Evolutionary conservation across 2,329 filamentous ascomycete genomes (phyloP).

Genomic region (Colletotrichum orbiculare): DNA sequence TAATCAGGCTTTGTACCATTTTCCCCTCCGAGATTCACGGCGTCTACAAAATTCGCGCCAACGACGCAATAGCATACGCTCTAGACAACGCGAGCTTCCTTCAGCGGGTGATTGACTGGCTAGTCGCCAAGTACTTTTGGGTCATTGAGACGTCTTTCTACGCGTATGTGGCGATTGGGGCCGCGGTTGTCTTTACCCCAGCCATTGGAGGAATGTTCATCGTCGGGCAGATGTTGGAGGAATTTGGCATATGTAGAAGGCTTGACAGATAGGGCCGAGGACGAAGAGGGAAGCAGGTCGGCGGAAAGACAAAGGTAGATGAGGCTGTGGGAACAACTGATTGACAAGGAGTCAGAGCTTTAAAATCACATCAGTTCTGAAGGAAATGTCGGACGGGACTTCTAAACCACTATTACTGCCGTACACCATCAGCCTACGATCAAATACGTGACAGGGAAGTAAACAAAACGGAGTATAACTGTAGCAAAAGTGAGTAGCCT

Average conservation of each 20-base stretch:
- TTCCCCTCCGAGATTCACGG: slow-evolving; percentile 29
- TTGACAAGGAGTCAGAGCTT: no score
- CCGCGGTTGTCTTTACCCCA: slow-evolving; percentile 22
- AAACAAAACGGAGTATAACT: no score
- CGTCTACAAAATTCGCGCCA: slow-evolving; percentile 27
- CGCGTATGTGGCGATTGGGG: slow-evolving; percentile 9
- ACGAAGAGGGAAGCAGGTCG: no score
- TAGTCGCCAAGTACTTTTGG: slow-evolving; percentile 32
- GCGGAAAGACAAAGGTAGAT: no score
- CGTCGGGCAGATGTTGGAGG: slow-evolving; percentile 24
- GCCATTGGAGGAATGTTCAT: slow-evolving; percentile 31
- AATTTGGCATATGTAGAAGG: slow-evolving; percentile 29
- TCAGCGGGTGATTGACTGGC: slow-evolving; percentile 31
- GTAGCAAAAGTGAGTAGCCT: no score
- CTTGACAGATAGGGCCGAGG: slow-evolving; percentile 1
- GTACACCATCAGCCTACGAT: no score
- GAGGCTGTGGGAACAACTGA: no score
- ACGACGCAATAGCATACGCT: slow-evolving; percentile 33
- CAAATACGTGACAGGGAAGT: no score
- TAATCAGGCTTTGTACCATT: slow-evolving; percentile 15
- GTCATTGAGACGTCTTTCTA: slow-evolving; percentile 28
- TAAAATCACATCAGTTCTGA: no score
- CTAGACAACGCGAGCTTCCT: slow-evolving; percentile 26
- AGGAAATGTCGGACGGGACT: no score
- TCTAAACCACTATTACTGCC: no score